Evolutionary conservation across 2,329 filamentous ascomycete genomes (phyloP).

Genomic region (Neonectria ditissima): DNA sequence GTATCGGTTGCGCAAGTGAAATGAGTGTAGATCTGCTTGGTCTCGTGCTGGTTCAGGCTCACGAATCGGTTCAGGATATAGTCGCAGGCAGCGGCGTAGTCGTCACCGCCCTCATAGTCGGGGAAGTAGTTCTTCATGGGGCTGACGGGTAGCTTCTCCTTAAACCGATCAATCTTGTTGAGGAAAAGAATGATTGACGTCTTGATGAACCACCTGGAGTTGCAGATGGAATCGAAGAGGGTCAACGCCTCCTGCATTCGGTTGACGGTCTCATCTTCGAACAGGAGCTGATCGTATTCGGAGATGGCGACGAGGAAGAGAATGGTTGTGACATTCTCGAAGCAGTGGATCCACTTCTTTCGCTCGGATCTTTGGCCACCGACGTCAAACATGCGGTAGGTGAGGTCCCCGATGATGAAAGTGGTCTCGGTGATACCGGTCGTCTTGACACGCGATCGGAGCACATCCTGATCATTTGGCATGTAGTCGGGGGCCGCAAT

Average conservation of each 20-base stretch:
- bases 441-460: constrained; percentile 96
- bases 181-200: constrained; percentile 90
- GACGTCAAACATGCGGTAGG: constrained; percentile 97
- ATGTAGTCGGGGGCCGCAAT: constrained; percentile 94
- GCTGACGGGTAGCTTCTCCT: constrained; percentile 84
- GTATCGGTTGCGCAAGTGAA: constrained; percentile 99
- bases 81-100: constrained; percentile 95
- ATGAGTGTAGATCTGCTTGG: constrained; percentile 99
- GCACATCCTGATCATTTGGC: constrained; percentile 94
- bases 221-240: constrained; percentile 88
- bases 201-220: constrained; percentile 91
- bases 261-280: constrained; percentile 96
- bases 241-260: constrained; percentile 93
- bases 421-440: constrained; percentile 97
- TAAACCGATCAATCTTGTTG: constrained; percentile 92
- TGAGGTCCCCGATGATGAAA: constrained; percentile 94
- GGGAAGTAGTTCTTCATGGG: constrained; percentile 93
- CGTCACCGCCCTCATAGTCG: constrained; percentile 93
- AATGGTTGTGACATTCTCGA: constrained; percentile 97
- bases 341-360: constrained; percentile 99
- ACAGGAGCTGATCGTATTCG: constrained; percentile 95
- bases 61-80: constrained; percentile 99
- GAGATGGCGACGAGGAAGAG: constrained; percentile 97
- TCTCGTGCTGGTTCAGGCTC: constrained; percentile 97
- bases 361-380: constrained; percentile 95